These are phyloP conservation scores for Jamesozyma rosinii DNA, from an alignment of 805 yeast species.

Conservation along the genomic window DNA sequence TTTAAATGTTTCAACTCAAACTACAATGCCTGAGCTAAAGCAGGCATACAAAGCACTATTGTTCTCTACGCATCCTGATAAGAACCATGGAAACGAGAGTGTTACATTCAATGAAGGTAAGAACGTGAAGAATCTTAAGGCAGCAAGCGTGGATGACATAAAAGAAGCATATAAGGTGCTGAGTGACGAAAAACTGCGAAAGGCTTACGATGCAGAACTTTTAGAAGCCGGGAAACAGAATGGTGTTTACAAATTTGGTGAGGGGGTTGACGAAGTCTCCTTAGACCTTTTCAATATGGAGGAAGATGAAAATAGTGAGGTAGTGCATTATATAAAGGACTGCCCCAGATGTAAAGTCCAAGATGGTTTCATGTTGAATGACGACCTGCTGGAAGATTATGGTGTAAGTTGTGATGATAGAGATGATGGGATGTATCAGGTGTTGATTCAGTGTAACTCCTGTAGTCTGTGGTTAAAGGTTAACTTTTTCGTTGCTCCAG, in stretches of 20 bases:
- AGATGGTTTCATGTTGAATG: slow-evolving; percentile 51
- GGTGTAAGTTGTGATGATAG: slow-evolving; percentile 33
- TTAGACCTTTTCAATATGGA: slow-evolving; percentile 47
- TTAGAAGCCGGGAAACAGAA: slow-evolving; percentile 25
- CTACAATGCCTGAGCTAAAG: slow-evolving; percentile 38
- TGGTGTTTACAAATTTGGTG: slow-evolving; percentile 40
- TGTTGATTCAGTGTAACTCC: slow-evolving; percentile 68
- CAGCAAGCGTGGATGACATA: slow-evolving; percentile 31
- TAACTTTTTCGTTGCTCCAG: slow-evolving; percentile 39
- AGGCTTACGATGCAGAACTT: slow-evolving; percentile 45
- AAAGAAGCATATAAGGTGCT: slow-evolving; percentile 59
- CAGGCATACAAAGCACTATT: slow-evolving; percentile 55
- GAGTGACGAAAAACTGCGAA: slow-evolving; percentile 33
- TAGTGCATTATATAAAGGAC: slow-evolving; percentile 29
- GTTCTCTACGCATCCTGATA: slow-evolving; percentile 73
- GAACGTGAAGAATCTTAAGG: not conserved
- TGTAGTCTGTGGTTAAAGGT: slow-evolving; percentile 86
- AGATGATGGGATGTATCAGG: slow-evolving; percentile 42
- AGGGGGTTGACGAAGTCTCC: slow-evolving; percentile 59
- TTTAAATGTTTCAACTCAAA: slow-evolving; percentile 41
- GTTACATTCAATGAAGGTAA: no score
- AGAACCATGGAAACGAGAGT: slow-evolving; percentile 22
- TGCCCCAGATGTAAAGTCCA: slow-evolving; percentile 60
- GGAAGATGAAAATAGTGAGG: slow-evolving; percentile 20
- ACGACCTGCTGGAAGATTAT: slow-evolving; percentile 47